Base-by-base conservation (phyloP, 192 early-diverging fungal genomes). In the Backusella mclennaniae region DNA sequence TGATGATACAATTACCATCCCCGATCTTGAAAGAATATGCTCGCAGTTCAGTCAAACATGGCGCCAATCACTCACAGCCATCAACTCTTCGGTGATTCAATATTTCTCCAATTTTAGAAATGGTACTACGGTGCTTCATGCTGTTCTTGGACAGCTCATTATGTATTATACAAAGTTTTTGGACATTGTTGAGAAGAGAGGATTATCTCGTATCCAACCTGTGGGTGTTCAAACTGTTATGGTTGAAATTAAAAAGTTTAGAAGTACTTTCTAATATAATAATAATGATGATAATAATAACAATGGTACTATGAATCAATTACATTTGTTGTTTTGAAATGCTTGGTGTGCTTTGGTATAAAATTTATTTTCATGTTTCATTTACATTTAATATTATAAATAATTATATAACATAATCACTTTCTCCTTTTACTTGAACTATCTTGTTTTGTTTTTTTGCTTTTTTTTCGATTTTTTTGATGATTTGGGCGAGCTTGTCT, bases 71-170 rank as follows among this genome's bases (percentile, higher is more conserved):
- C 84, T 99, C 4, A 78, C 88, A 2, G 82, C 85, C 19, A 92
- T 99, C 77, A 97, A 98, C 70, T 87, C 90, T 26, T 91, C 93
- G 7, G 91, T 98, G 29, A 92, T 96, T 68, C 95, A 96, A 76
- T 89, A 92, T 76, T 99, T 99, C 79, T 91, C 96, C 53, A 98
- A 97, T 86, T 98, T 97, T 82, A 94, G 94, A 74, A 98, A 96
- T 66, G 96, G 98, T 12, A 95, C 96, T 0, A 83, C 90, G n/a
- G 93, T 98, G 23, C 84, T 98, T 66, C 98, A 99, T 78, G 89
- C 92, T 15, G 92, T 94, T 1, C 84, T 98, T 9, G 93, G 95
- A 21, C 94, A 95, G 84, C 85, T 97, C 23, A 89, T 98, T 19
- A 86, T 99, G 29, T 97, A 95, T 85, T 99, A 98, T 86, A 96